phyloP scores from a whole-genome alignment of 495 filamentous ascomycete genomes.

The Aspergillus mulundensis region DNA sequence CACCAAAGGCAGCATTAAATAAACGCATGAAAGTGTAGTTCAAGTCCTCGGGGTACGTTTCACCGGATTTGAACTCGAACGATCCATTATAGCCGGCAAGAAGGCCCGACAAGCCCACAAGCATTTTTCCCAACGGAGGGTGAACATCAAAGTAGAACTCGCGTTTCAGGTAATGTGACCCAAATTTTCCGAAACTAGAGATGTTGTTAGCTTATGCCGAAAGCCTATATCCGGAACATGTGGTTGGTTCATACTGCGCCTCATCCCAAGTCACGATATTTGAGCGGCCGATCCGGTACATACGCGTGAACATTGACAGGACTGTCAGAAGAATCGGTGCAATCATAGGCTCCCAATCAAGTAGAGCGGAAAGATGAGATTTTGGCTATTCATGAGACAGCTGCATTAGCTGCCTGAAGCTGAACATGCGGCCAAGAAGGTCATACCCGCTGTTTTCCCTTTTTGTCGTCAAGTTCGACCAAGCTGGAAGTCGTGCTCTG shows the following conservation, averaged over 20 bases:
- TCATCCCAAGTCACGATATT: constrained; percentile 98
- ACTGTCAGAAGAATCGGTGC: constrained; percentile 85
- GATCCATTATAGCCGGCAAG: constrained; percentile 98
- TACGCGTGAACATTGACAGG: constrained; percentile 86
- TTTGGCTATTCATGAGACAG: constrained; percentile 21
- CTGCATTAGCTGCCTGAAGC: constrained; percentile 4
- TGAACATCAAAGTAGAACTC: constrained; percentile 99
- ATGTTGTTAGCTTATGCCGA: constrained; percentile 21
- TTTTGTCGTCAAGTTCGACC: constrained; percentile 58
- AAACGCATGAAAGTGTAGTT: constrained; percentile 98
- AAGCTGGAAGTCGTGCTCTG: constrained; percentile 31
- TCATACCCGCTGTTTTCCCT: constrained; percentile 44
- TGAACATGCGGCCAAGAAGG: background rate
- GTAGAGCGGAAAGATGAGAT: constrained; percentile 58
- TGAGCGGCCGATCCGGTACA: constrained; percentile 93
- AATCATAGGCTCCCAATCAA: constrained; percentile 80
- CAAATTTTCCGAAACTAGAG: constrained; percentile 93
- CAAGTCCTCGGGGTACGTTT: constrained; percentile 86
- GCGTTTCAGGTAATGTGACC: constrained; percentile 95
- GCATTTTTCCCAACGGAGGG: constrained; percentile 95
- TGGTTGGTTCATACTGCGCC: constrained; percentile 77
- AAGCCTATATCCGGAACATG: constrained; percentile 2
- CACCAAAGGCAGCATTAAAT: constrained; percentile 95
- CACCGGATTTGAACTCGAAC: constrained; percentile 99
- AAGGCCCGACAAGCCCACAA: constrained; percentile 93